A percentile compares a stretch with the other conserved stretches of the same genome.
These are phyloP conservation scores for Capronia coronata DNA, from an alignment of 2,329 filamentous ascomycete species.

Conservation along the genomic window DNA sequence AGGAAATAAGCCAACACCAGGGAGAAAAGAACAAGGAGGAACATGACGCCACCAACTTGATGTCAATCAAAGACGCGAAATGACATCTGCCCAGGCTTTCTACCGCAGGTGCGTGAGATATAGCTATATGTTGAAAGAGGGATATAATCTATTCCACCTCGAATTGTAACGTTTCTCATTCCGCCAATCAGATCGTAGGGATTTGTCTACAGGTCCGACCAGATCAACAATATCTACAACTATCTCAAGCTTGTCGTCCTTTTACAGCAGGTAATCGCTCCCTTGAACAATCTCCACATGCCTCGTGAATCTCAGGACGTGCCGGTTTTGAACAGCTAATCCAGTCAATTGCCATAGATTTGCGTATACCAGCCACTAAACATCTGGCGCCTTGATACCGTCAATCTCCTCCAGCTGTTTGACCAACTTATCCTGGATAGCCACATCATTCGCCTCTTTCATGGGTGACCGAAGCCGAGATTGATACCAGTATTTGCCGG, in stretches of 20 bases:
- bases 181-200: not conserved
- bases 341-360: no score
- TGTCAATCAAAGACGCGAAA: no score
- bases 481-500: slow-evolving; percentile 39
- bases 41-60: not conserved
- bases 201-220: not conserved
- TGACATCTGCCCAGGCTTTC: no score
- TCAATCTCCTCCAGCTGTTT: slow-evolving; percentile 32
- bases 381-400: slow-evolving; percentile 17
- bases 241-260: no score
- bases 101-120: no score
- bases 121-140: no score
- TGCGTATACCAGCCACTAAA: not conserved
- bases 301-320: no score
- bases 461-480: slow-evolving; percentile 29
- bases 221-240: not conserved
- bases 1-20: slow-evolving; percentile 11
- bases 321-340: no score
- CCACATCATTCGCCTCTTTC: slow-evolving; percentile 35
- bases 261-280: no score
- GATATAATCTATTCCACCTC: no score
- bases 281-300: no score
- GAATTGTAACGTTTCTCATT: not conserved
- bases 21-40: slow-evolving; percentile 7
- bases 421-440: slow-evolving; percentile 43